A percentile compares a stretch with the other conserved stretches of the same genome.
These are phyloP conservation scores for Salix exigua DNA, from an alignment of 345 rosid species.

Conservation along the genomic window DNA sequence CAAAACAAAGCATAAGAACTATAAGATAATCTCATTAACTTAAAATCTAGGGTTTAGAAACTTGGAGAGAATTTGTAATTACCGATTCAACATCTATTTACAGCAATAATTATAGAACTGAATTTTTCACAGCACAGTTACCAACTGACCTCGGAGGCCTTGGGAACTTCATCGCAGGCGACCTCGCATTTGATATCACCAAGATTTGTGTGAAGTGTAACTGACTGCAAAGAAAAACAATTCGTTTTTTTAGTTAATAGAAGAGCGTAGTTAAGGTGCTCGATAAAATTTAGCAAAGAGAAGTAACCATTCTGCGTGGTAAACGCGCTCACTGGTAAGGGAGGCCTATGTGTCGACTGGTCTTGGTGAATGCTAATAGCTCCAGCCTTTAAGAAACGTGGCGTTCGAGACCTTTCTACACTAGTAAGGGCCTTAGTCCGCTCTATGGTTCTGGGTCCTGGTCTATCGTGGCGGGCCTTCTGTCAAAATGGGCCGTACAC, in stretches of 20 bases:
- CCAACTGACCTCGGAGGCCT: conserved; percentile 72
- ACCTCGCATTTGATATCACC: conserved; percentile 98
- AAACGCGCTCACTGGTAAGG: not conserved
- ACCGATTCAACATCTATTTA: not conserved
- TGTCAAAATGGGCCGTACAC: not conserved
- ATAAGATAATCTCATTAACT: not conserved
- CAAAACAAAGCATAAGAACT: not conserved
- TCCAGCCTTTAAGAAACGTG: not conserved
- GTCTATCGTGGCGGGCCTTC: not conserved
- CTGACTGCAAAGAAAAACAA: conserved; percentile 50
- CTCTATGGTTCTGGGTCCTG: not conserved
- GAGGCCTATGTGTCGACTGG: not conserved
- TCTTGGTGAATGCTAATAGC: not conserved
- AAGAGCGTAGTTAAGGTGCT: not conserved
- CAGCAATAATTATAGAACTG: not conserved
- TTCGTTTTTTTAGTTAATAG: not conserved
- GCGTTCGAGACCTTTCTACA: not conserved
- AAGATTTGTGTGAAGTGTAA: conserved; percentile 93
- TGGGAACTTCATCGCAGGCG: conserved; percentile 90
- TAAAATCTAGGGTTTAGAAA: not conserved
- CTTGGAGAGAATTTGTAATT: not conserved
- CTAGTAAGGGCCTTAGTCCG: not conserved
- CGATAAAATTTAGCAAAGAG: not conserved
- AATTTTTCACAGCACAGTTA: not conserved
- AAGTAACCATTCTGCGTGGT: conserved; percentile 3